phyloP scores from a whole-genome alignment of 179 eudicot species.

The Beta macrorhiza region DNA sequence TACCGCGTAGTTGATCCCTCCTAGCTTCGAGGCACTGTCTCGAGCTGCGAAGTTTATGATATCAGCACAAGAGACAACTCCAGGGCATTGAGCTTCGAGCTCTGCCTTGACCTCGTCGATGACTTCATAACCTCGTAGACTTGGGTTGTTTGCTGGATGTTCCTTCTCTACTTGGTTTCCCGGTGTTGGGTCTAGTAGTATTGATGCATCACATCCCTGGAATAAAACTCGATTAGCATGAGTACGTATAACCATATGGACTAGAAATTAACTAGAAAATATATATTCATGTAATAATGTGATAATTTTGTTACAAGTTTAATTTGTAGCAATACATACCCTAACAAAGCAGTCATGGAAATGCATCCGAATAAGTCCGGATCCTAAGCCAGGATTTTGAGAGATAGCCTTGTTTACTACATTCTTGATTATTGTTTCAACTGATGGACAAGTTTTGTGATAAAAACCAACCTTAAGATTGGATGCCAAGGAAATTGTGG shows the following conservation, averaged over 20 bases:
- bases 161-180: conserved; percentile 27
- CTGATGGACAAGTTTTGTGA: conserved; percentile 32
- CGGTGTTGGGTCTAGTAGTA: conserved; percentile 31
- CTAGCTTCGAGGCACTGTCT: conserved; percentile 22
- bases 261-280: too few relatives aligned
- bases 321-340: conserved; percentile 20
- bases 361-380: conserved; percentile 39
- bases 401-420: conserved; percentile 26
- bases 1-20: conserved; percentile 25
- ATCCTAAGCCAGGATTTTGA: conserved; percentile 34
- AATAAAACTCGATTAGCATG: background rate
- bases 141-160: conserved; percentile 22
- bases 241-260: too few relatives aligned
- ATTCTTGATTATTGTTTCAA: conserved; percentile 31
- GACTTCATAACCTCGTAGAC: conserved; percentile 37
- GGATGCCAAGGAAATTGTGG: background rate
- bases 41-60: conserved; percentile 39
- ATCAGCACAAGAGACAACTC: conserved; percentile 40
- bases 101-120: conserved; percentile 34
- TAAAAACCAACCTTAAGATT: conserved; percentile 32
- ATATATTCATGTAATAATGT: too few relatives aligned
- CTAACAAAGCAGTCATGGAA: conserved; percentile 47
- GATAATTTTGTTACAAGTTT: too few relatives aligned
- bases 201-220: conserved; percentile 41
- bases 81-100: conserved; percentile 36